phyloP scores from a whole-genome alignment of 2,329 filamentous ascomycete species.

The Ophiostoma sp. region DNA sequence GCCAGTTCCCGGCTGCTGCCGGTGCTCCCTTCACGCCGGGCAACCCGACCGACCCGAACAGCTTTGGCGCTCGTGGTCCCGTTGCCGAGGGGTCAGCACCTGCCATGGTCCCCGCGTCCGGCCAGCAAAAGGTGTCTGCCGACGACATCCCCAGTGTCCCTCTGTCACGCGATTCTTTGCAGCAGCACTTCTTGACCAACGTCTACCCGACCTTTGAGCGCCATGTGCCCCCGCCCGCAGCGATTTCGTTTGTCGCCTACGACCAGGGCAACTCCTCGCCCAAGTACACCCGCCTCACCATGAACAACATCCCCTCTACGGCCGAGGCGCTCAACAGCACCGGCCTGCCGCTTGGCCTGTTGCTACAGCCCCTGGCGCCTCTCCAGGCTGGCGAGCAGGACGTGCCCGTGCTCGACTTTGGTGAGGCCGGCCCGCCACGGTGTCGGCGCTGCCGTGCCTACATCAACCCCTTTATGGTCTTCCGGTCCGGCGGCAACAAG shows the following conservation, averaged over 20 bases:
- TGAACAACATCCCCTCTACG: conserved; percentile 89
- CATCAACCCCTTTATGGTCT: conserved; percentile 99
- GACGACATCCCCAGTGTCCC: conserved; percentile 94
- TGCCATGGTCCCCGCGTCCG: conserved; percentile 58
- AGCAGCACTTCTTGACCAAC: conserved; percentile 81
- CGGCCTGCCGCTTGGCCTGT: conserved; percentile 79
- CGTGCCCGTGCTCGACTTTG: conserved; percentile 93
- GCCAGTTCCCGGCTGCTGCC: conserved; percentile 63
- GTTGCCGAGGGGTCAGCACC: conserved; percentile 41
- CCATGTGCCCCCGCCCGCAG: conserved; percentile 84
- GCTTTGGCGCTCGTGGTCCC: conserved; percentile 46
- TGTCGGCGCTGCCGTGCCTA: conserved; percentile 93
- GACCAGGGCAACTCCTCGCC: conserved; percentile 97
- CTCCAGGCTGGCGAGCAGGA: conserved; percentile 81
- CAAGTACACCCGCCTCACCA: conserved; percentile 84
- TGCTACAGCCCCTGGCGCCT: conserved; percentile 83
- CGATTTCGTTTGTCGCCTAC: conserved; percentile 85
- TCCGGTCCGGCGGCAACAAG: conserved; percentile 89
- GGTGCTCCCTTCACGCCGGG: conserved; percentile 53
- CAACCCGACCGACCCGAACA: conserved; percentile 44
- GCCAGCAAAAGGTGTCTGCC: conserved; percentile 76
- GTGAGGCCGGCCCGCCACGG: conserved; percentile 82
- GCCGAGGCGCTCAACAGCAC: conserved; percentile 78
- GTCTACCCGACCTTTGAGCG: conserved; percentile 95
- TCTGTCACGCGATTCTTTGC: conserved; percentile 75